Base-by-base conservation (phyloP, 2,329 filamentous ascomycete genomes). In the Nannizzia gypsea region DNA sequence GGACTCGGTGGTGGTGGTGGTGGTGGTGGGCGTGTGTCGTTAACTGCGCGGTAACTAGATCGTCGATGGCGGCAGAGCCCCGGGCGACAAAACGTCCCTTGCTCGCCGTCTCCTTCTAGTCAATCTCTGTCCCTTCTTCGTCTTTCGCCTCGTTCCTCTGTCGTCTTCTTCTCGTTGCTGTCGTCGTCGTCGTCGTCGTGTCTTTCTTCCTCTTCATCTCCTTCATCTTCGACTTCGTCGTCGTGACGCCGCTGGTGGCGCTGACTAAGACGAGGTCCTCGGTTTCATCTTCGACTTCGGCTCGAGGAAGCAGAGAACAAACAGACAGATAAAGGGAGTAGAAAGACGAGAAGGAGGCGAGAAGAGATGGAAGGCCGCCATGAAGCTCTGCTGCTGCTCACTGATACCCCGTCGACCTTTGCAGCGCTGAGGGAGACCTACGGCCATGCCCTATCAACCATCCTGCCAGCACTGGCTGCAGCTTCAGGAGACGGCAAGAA, bases 351-450 rank as follows among this genome's bases (percentile, higher is more conserved):
- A 50, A 24, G 46, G n/a, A 13, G 48, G 17, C 44, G 40, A 13
- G 42, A 31, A 28, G 13, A 52, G 46, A 52, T 52, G 48, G 15
- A 17, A 6, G 48, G 26, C 38, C 60, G 40, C 22, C 61, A 60
- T 58, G 55, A 58, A 31, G 61, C 59, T 68, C 70, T 65, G 68
- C 77, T 89, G 38, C 77, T 89, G 15, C 76, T 89, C 58, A 81
- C 87, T 17, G 78, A 81, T 48, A 83, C 85, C 56, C 74, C 83
- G 6, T 74, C 79, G 56, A 78, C 75, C 13, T 74, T 78, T 52
- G 68, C 74, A 9, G 70, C 79, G 0, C 75, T 89, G 63, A 78
- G 76, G 62, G 78, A 80, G 31, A 81, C 83, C 48, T 89, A 88
- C 69, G 78, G 79, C 36, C 76, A 78, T n/a, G 73, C 84, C 1